These are phyloP conservation scores for Trichoderma cornu-damae DNA, from an alignment of 2,329 filamentous ascomycete genomes.

Conservation along the genomic window DNA sequence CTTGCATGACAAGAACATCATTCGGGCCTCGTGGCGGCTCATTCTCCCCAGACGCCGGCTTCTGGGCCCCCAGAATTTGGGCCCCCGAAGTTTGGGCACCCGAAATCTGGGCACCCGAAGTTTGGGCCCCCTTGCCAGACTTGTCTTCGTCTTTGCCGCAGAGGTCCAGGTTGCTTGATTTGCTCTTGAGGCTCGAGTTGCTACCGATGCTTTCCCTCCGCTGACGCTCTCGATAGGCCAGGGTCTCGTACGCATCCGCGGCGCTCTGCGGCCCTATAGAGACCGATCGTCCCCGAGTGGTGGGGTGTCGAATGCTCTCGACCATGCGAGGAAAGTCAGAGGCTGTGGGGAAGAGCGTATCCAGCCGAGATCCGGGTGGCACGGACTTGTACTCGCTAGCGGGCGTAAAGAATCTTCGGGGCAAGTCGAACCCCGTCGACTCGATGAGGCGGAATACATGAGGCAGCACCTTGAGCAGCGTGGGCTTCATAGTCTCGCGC, in stretches of 20 bases:
- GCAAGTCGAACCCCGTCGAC: conserved; percentile 70
- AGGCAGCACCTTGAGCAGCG: conserved; percentile 70
- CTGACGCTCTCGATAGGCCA: conserved; percentile 75
- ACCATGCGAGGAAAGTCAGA: conserved; percentile 80
- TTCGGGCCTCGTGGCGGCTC: conserved; percentile 71
- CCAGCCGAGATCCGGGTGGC: conserved; percentile 59
- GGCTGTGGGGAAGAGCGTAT: conserved; percentile 87
- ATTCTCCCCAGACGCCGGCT: conserved; percentile 52
- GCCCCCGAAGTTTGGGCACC: conserved; percentile 39
- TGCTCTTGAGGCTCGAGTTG: conserved; percentile 44
- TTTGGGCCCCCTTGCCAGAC: conserved; percentile 37
- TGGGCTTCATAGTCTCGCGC: conserved; percentile 84
- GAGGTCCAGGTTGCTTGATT: conserved; percentile 41
- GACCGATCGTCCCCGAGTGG: conserved; percentile 66
- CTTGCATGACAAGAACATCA: conserved; percentile 37
- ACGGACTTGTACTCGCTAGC: conserved; percentile 88
- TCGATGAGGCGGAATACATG: conserved; percentile 85
- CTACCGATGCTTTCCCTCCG: conserved; percentile 52
- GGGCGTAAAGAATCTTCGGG: conserved; percentile 83
- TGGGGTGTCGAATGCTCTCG: conserved; percentile 72
- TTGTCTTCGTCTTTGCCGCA: conserved; percentile 36
- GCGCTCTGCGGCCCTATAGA: conserved; percentile 93
- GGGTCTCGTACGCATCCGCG: conserved; percentile 90
- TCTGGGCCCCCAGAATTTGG: conserved; percentile 43
- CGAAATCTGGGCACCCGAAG: conserved; percentile 43